Evolutionary conservation across 1,139 yeast species (phyloP).

Genomic region (Dujonia santamariae): DNA sequence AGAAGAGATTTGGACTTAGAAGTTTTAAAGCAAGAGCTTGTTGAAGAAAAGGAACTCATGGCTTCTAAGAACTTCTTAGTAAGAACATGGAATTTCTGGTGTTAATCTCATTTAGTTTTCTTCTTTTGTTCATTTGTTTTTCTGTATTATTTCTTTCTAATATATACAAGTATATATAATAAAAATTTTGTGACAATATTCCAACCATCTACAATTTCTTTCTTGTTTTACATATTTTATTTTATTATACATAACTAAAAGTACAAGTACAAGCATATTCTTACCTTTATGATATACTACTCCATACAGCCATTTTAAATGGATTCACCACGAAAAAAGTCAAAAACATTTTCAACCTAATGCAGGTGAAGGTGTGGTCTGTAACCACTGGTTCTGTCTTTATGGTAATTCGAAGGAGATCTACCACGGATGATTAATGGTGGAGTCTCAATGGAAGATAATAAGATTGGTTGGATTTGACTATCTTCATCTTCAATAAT

Average conservation of each 20-base stretch:
- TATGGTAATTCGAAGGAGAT: slow-evolving; percentile 62
- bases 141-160: no score
- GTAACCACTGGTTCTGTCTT: slow-evolving; percentile 39
- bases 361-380: slow-evolving; percentile 19
- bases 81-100: slow-evolving; percentile 55
- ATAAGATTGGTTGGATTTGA: slow-evolving; percentile 37
- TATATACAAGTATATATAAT: no score
- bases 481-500: slow-evolving; percentile 39
- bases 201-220: no score
- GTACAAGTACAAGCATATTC: no score
- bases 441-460: slow-evolving; percentile 52
- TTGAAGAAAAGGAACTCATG: slow-evolving; percentile 53
- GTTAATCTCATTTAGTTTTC: slow-evolving; percentile 39
- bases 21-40: slow-evolving; percentile 60
- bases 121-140: no score
- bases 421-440: slow-evolving; percentile 66
- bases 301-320: no score
- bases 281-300: no score
- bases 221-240: no score
- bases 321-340: no score
- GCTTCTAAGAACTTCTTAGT: slow-evolving; percentile 49
- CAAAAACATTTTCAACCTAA: no score
- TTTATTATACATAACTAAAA: no score
- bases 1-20: slow-evolving; percentile 67
- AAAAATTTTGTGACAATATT: no score